Percentiles rank a stretch among this genome's conserved stretches.
These are phyloP conservation scores for Leccinum boreale DNA, from an alignment of 768 basidiomycete genomes.

Conservation along the genomic window DNA sequence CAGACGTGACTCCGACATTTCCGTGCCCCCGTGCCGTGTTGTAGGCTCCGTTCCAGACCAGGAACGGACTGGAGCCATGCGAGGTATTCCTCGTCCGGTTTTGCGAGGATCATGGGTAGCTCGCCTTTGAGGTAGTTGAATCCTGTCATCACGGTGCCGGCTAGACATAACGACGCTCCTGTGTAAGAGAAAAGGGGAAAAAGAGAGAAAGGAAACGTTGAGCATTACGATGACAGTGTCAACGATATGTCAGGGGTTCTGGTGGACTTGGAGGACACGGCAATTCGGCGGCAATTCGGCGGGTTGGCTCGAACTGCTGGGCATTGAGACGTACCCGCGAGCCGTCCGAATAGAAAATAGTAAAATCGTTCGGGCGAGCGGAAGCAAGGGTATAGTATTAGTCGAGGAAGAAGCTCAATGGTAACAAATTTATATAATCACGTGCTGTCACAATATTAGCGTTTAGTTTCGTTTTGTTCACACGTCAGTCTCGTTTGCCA, in stretches of 20 bases:
- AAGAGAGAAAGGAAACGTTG: background rate
- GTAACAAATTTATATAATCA: too few species aligned
- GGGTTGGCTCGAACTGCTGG: slow-evolving; percentile 1
- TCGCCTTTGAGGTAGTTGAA: slow-evolving; percentile 83
- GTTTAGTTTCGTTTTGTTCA: too few species aligned
- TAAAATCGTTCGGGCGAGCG: slow-evolving; percentile 13
- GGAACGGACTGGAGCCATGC: slow-evolving; percentile 52
- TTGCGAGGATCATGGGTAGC: slow-evolving; percentile 61
- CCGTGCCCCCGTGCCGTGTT: too few species aligned
- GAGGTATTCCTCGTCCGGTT: slow-evolving; percentile 82
- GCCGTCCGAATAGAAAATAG: slow-evolving; percentile 3
- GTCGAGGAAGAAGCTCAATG: background rate
- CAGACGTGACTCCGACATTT: too few species aligned
- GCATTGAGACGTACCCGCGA: slow-evolving; percentile 16
- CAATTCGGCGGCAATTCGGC: background rate
- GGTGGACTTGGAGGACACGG: slow-evolving; percentile 7
- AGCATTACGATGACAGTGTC: background rate
- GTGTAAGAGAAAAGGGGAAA: background rate
- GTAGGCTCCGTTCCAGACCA: too few species aligned
- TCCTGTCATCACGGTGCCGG: slow-evolving; percentile 77
- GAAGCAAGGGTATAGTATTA: slow-evolving; percentile 3
- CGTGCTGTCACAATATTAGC: too few species aligned
- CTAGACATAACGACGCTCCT: slow-evolving; percentile 58
- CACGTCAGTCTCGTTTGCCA: too few species aligned
- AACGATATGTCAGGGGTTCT: background rate